Percentiles rank a stretch among this genome's conserved stretches.
Conservation (phyloP, 2,329 filamentous ascomycete species). For the Lecanicillium sp. region DNA sequence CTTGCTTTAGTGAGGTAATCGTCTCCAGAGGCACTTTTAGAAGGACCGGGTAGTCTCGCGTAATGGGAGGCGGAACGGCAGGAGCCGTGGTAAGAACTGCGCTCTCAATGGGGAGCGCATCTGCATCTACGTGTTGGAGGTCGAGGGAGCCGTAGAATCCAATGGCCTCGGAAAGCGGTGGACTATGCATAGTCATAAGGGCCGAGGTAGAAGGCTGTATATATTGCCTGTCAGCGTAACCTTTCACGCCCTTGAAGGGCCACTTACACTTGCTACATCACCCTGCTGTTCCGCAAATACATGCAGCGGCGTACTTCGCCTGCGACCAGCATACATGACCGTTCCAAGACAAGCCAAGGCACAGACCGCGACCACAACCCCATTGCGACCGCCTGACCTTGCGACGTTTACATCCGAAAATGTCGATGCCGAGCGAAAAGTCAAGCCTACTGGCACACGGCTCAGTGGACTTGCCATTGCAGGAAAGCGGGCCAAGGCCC, state of each 20-base stretch:
- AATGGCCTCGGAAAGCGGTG: neutral
- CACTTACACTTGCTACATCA: neutral
- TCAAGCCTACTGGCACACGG: neutral
- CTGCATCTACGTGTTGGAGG: neutral
- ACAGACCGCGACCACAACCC: neutral
- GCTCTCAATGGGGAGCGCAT: constrained; percentile 18
- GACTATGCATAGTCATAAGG: neutral
- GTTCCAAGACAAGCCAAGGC: neutral
- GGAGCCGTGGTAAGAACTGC: constrained; percentile 21
- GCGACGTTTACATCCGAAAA: neutral
- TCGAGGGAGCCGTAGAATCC: constrained; percentile 5
- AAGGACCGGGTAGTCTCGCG: constrained; percentile 20
- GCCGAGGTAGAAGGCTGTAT: neutral
- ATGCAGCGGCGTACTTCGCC: neutral
- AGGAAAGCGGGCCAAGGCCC: too few species aligned
- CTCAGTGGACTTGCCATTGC: neutral
- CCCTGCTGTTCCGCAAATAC: too few species aligned
- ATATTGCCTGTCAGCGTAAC: too few species aligned
- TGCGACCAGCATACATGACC: neutral
- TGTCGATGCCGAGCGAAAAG: neutral
- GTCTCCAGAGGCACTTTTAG: constrained; percentile 21
- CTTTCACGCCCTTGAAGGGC: neutral
- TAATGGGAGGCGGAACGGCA: constrained; percentile 22
- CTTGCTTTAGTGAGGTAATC: constrained; percentile 17
- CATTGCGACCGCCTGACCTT: neutral